These are phyloP conservation scores for Hippophae rhamnoides DNA, from an alignment of 306 rosid species.

Conservation along the genomic window DNA sequence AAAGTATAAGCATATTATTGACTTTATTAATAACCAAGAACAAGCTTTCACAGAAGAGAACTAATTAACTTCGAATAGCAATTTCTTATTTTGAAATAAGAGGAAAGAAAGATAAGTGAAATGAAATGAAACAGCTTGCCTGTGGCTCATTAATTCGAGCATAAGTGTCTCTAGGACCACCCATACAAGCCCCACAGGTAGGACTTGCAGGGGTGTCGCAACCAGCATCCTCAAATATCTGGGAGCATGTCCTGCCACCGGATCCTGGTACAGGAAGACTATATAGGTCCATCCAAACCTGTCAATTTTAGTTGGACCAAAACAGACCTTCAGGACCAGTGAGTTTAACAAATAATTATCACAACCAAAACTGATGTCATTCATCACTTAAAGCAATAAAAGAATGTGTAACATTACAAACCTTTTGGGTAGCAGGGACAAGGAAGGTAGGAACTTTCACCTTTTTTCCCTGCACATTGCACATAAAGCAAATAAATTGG, in stretches of 20 bases:
- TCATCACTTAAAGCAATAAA: too few species aligned
- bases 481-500: too few species aligned
- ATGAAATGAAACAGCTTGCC: slow-evolving; percentile 38
- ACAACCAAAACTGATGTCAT: too few species aligned
- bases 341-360: too few species aligned
- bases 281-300: slow-evolving; percentile 95
- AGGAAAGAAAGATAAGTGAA: background rate
- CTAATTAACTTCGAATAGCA: too few species aligned
- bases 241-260: slow-evolving; percentile 95
- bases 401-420: slow-evolving; percentile 20
- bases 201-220: slow-evolving; percentile 98
- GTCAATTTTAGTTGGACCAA: slow-evolving; percentile 10
- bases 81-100: too few species aligned
- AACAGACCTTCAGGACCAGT: too few species aligned
- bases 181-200: slow-evolving; percentile 91
- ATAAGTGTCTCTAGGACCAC: slow-evolving; percentile 90
- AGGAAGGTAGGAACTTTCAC: slow-evolving; percentile 97
- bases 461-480: slow-evolving; percentile 66
- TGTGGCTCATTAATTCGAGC: slow-evolving; percentile 79
- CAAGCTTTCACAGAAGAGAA: too few species aligned
- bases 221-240: slow-evolving; percentile 98
- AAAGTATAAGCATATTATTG: too few species aligned
- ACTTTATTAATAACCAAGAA: too few species aligned
- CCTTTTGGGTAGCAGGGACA: slow-evolving; percentile 99
- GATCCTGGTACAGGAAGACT: slow-evolving; percentile 75